phyloP scores from a whole-genome alignment of 495 filamentous ascomycete species.

The Apodospora peruviana region DNA sequence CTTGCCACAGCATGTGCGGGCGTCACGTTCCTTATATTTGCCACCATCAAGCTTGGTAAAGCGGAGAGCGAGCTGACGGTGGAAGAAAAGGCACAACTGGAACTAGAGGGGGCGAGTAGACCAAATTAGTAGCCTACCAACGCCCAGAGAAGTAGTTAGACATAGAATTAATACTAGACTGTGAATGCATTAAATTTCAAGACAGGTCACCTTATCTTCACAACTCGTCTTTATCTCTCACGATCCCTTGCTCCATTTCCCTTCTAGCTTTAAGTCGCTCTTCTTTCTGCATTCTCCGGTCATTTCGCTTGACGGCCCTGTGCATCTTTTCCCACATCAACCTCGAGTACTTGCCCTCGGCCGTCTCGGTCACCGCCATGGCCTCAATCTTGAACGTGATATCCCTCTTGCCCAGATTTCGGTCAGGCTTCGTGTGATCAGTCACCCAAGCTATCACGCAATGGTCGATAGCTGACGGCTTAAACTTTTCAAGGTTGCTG shows the following conservation, averaged over 20 bases:
- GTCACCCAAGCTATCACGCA: constrained; percentile 22
- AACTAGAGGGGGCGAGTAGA: background rate
- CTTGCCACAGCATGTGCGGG: constrained; percentile 55
- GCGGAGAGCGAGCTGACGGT: constrained; percentile 60
- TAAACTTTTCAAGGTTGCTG: constrained; percentile 24
- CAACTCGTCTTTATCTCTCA: too few relatives aligned
- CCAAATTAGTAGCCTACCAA: too few relatives aligned
- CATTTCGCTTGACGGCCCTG: constrained; percentile 19
- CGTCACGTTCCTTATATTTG: constrained; percentile 49
- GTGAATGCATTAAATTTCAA: too few relatives aligned
- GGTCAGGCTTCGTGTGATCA: constrained; percentile 26
- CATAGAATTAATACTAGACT: too few relatives aligned
- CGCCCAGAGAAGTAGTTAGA: too few relatives aligned
- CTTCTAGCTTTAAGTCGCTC: constrained; percentile 15
- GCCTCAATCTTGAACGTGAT: constrained; percentile 28
- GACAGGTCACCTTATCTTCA: too few relatives aligned
- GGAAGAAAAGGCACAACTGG: constrained; percentile 16
- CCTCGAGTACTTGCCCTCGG: constrained; percentile 23
- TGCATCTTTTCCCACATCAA: constrained; percentile 30
- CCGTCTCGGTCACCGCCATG: constrained; percentile 23
- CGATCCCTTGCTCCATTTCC: constrained; percentile 21
- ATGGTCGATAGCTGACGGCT: constrained; percentile 18
- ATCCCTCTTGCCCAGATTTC: constrained; percentile 23
- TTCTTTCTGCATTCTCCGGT: constrained; percentile 20
- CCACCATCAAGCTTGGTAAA: constrained; percentile 59